Evolutionary conservation across 192 early-diverging fungal genomes (phyloP).

Genomic region (Coemansia sp.): DNA sequence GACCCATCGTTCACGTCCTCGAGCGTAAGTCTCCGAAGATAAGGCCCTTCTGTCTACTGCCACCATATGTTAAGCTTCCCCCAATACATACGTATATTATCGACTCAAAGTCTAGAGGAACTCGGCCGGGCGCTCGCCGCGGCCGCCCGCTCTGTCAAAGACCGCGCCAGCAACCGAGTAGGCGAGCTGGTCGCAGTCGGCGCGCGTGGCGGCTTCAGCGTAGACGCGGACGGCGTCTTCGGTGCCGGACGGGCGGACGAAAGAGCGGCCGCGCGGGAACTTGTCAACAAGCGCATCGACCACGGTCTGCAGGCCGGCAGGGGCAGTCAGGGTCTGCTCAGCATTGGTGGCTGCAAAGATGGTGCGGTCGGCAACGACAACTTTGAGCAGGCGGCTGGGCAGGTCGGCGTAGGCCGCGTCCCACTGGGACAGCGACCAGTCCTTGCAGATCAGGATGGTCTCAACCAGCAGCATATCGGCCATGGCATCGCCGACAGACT

Average conservation of each 20-base stretch:
- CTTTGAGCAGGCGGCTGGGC: slow-evolving; percentile 93
- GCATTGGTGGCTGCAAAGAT: slow-evolving; percentile 96
- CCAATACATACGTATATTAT: not conserved
- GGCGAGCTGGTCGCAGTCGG: slow-evolving; percentile 83
- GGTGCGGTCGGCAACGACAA: slow-evolving; percentile 77
- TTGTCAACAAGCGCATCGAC: slow-evolving; percentile 82
- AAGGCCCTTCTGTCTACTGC: not conserved
- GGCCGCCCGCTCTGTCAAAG: slow-evolving; percentile 89
- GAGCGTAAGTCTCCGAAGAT: not conserved
- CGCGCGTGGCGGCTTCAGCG: slow-evolving; percentile 91
- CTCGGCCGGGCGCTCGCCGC: slow-evolving; percentile 70
- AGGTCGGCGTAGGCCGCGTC: slow-evolving; percentile 90
- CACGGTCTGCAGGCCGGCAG: slow-evolving; percentile 77
- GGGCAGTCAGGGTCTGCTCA: slow-evolving; percentile 84
- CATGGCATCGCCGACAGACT: slow-evolving; percentile 96
- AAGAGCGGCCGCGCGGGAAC: slow-evolving; percentile 82
- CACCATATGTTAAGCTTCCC: not conserved
- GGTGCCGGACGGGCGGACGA: slow-evolving; percentile 97
- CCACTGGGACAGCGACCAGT: slow-evolving; percentile 82
- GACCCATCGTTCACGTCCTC: slow-evolving; percentile 2
- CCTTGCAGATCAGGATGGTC: slow-evolving; percentile 77
- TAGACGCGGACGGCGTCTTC: slow-evolving; percentile 99
- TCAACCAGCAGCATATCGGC: slow-evolving; percentile 96
- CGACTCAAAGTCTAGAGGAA: slow-evolving; percentile 18
- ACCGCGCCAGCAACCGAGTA: slow-evolving; percentile 85